These are phyloP conservation scores for Aspergillus alliaceus DNA, from an alignment of 2,329 filamentous ascomycete species.

Conservation along the genomic window DNA sequence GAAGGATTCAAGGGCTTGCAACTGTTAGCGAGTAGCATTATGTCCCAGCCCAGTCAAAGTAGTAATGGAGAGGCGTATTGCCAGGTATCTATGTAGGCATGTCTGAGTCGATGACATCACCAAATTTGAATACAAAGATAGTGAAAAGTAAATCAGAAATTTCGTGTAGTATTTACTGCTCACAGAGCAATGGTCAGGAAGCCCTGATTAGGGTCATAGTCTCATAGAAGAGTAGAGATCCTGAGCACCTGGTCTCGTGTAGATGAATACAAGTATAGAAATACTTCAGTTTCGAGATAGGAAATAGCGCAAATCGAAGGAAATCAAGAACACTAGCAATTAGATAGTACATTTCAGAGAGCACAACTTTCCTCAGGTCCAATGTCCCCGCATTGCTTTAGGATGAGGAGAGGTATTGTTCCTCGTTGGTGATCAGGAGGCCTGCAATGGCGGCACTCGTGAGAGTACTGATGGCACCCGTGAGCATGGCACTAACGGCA, in stretches of 20 bases:
- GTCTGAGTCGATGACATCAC: background rate
- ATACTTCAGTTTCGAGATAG: background rate
- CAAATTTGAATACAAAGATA: background rate
- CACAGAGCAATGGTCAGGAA: background rate
- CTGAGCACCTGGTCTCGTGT: background rate
- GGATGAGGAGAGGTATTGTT: conserved; percentile 15
- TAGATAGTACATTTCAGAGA: background rate
- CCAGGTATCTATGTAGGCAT: too few species aligned
- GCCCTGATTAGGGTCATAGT: background rate
- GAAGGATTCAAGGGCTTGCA: too few species aligned
- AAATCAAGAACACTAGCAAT: background rate
- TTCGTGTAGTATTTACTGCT: background rate
- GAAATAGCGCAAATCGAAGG: background rate
- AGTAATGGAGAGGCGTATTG: too few species aligned
- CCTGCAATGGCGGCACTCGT: conserved; percentile 77
- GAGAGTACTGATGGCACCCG: conserved; percentile 76
- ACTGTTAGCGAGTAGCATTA: too few species aligned
- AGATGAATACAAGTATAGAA: background rate
- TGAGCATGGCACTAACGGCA: conserved; percentile 73
- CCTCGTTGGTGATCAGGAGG: conserved; percentile 64
- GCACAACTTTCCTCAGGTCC: background rate
- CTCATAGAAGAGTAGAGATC: background rate
- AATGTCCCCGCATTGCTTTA: background rate
- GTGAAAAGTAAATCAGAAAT: background rate
- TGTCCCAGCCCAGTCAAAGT: too few species aligned